A percentile compares a stretch with the other conserved stretches of the same genome.
Conservation (phyloP, 78 protist genomes). For the Dictyostelium citrinum region DNA sequence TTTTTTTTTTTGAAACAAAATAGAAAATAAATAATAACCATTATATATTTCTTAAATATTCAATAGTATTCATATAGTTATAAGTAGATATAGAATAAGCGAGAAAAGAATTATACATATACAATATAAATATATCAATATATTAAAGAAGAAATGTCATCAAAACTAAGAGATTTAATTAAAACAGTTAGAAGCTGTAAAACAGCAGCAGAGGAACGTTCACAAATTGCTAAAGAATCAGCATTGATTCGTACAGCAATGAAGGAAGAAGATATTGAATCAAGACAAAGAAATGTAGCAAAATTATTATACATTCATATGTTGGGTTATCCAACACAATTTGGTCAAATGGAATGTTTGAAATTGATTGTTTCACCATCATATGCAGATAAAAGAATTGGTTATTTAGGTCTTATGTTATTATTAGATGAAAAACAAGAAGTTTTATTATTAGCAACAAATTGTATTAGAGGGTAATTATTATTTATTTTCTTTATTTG, state of each 20-base stretch:
- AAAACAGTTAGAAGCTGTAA: slow-evolving; percentile 92
- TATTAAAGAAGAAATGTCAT: slow-evolving; percentile 33
- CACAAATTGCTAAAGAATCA: slow-evolving; percentile 92
- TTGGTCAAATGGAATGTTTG: slow-evolving; percentile 97
- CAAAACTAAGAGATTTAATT: slow-evolving; percentile 91
- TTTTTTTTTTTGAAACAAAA: too few relatives aligned
- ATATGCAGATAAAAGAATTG: slow-evolving; percentile 96
- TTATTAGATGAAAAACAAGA: slow-evolving; percentile 97
- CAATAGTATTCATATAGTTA: too few relatives aligned
- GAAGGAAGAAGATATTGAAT: slow-evolving; percentile 89
- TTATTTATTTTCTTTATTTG: neutral
- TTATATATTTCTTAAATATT: too few relatives aligned
- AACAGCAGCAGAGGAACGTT: slow-evolving; percentile 98
- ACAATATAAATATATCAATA: neutral
- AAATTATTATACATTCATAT: slow-evolving; percentile 98
- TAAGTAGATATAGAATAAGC: too few relatives aligned
- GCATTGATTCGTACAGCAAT: slow-evolving; percentile 95
- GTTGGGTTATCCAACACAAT: slow-evolving; percentile 97
- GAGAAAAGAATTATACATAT: neutral
- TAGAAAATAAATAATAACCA: too few relatives aligned
- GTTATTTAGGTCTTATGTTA: slow-evolving; percentile 95
- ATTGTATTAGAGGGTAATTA: slow-evolving; percentile 90
- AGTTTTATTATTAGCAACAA: slow-evolving; percentile 95
- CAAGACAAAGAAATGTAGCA: slow-evolving; percentile 95
- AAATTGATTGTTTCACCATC: slow-evolving; percentile 92